Percentiles rank a stretch among this genome's conserved stretches.
Conservation (phyloP, 164 flowering plant genomes). For the Protea cynaroides region DNA sequence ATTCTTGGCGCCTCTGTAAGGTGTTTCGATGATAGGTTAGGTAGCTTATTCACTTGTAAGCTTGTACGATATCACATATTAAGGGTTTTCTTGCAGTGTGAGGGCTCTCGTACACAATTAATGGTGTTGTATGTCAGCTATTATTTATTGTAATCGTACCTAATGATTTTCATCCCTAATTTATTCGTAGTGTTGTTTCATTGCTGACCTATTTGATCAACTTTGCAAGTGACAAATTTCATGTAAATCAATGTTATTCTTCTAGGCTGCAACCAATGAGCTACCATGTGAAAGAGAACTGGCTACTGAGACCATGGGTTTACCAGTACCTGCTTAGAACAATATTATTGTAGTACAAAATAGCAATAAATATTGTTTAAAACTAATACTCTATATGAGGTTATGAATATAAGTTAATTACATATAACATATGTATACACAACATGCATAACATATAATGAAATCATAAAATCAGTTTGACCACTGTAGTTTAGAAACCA, state of each 20-base stretch:
- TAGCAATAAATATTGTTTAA: too few relatives aligned
- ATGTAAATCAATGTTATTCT: background rate
- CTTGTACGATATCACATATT: constrained; percentile 8
- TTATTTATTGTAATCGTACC: constrained; percentile 3
- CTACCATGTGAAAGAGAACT: too few relatives aligned
- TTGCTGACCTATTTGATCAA: background rate
- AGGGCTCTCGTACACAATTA: constrained; percentile 1
- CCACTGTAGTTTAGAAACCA: too few relatives aligned
- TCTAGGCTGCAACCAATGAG: background rate
- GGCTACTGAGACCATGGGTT: too few relatives aligned
- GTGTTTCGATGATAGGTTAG: constrained; percentile 16
- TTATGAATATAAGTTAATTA: too few relatives aligned
- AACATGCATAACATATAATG: too few relatives aligned
- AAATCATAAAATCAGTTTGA: too few relatives aligned
- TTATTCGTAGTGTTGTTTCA: background rate
- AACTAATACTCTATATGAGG: too few relatives aligned
- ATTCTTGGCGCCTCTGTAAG: background rate
- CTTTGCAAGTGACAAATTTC: background rate
- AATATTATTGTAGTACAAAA: too few relatives aligned
- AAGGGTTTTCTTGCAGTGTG: constrained; percentile 1
- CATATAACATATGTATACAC: too few relatives aligned
- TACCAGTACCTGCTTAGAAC: too few relatives aligned
- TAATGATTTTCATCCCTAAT: background rate
- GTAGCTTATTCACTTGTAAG: constrained; percentile 10
- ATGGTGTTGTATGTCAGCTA: background rate